phyloP scores from a whole-genome alignment of 2,329 filamentous ascomycete species.

The Clonostachys sp. region DNA sequence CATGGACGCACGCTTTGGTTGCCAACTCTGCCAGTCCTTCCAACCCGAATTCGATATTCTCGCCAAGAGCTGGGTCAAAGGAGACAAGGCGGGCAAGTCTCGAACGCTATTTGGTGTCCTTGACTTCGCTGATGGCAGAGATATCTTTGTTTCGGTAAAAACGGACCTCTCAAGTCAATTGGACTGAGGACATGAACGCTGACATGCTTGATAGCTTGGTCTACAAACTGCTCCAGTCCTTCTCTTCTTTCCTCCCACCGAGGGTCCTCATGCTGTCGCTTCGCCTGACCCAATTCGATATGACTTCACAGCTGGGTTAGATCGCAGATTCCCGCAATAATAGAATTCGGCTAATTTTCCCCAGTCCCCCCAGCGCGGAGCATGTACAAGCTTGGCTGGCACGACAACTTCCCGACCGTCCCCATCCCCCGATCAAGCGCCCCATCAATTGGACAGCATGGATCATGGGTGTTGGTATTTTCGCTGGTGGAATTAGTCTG shows the following conservation, averaged over 20 bases:
- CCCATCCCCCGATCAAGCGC: slow-evolving; percentile 72
- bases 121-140: slow-evolving; percentile 82
- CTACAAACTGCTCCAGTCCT: slow-evolving; percentile 93
- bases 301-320: slow-evolving; percentile 80
- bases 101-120: slow-evolving; percentile 76
- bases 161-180: not conserved
- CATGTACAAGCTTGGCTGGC: slow-evolving; percentile 74
- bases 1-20: slow-evolving; percentile 76
- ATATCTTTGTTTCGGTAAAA: slow-evolving; percentile 79
- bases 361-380: slow-evolving; percentile 70
- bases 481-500: slow-evolving; percentile 66
- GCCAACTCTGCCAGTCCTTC: slow-evolving; percentile 82
- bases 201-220: slow-evolving; percentile 59
- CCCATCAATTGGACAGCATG: slow-evolving; percentile 85
- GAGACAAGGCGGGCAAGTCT: slow-evolving; percentile 70
- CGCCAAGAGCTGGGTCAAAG: slow-evolving; percentile 80
- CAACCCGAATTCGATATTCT: slow-evolving; percentile 92
- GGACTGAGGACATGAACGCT: not conserved
- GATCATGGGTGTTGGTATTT: slow-evolving; percentile 60
- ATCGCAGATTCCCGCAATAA: not conserved
- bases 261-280: slow-evolving; percentile 71
- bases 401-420: slow-evolving; percentile 72
- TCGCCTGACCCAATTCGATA: slow-evolving; percentile 69
- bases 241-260: slow-evolving; percentile 80
- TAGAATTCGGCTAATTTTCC: not conserved